Evolutionary conservation across 192 early-diverging fungal species (phyloP).

Genomic region (Coemansia sp.): DNA sequence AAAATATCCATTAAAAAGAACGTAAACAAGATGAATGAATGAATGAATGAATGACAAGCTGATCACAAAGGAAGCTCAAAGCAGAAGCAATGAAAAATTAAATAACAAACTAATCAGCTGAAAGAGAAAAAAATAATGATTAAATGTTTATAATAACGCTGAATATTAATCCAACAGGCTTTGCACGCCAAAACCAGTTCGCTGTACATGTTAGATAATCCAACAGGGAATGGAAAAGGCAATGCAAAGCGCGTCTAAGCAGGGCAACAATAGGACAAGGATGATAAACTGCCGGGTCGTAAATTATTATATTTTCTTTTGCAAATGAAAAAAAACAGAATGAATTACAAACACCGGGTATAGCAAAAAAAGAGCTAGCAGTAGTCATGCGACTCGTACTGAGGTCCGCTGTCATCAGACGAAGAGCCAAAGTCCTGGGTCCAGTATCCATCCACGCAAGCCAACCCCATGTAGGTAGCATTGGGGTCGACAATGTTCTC

Average conservation of each 20-base stretch:
- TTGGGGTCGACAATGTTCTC: conserved; percentile 42
- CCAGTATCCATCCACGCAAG: conserved; percentile 48
- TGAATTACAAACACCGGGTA: not conserved
- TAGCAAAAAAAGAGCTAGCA: conserved; percentile 10
- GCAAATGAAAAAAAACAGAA: not conserved
- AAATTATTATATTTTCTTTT: not conserved
- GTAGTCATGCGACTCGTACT: conserved; percentile 24
- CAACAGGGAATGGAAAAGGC: too few relatives aligned
- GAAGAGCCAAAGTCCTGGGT: conserved; percentile 52
- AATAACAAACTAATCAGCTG: too few relatives aligned
- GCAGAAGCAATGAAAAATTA: too few relatives aligned
- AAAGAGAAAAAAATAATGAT: not conserved
- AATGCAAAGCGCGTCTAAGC: too few relatives aligned
- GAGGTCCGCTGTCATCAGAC: conserved; percentile 9
- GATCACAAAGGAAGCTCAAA: too few relatives aligned
- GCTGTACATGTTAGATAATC: too few relatives aligned
- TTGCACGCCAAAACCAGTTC: too few relatives aligned
- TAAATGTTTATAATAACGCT: not conserved
- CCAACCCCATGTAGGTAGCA: conserved; percentile 41
- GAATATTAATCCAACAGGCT: too few relatives aligned
- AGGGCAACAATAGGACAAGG: too few relatives aligned
- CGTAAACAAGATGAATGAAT: too few relatives aligned
- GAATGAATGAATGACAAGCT: too few relatives aligned
- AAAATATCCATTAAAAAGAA: too few relatives aligned
- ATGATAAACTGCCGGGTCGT: not conserved